These are phyloP conservation scores for Circinella minor DNA, from an alignment of 371 early-diverging fungal species.

Conservation along the genomic window DNA sequence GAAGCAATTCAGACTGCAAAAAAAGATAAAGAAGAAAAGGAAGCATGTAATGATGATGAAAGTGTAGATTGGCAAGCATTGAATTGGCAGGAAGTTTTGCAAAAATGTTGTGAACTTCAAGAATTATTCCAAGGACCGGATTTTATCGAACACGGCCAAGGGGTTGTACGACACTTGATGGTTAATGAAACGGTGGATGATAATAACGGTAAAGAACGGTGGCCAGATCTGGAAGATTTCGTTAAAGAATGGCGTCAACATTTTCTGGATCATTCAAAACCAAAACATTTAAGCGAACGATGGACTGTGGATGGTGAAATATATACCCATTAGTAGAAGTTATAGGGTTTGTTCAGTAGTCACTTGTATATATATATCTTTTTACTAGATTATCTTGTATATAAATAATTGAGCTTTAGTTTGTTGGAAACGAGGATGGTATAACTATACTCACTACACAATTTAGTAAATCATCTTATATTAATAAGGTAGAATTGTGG, in stretches of 20 bases:
- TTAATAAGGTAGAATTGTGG: too few species aligned
- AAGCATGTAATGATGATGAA: too few species aligned
- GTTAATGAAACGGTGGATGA: slow-evolving; percentile 2
- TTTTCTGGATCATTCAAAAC: slow-evolving; percentile 52
- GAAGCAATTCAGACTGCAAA: neutral
- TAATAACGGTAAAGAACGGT: slow-evolving; percentile 27
- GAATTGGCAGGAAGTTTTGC: slow-evolving; percentile 30
- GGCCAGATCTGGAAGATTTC: slow-evolving; percentile 44
- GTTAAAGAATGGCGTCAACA: slow-evolving; percentile 58
- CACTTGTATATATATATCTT: neutral
- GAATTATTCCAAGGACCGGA: slow-evolving; percentile 50
- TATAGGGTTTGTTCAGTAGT: too few species aligned
- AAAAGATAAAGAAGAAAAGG: too few species aligned
- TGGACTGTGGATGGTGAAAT: slow-evolving; percentile 54
- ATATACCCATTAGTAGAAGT: slow-evolving; percentile 24
- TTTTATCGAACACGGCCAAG: slow-evolving; percentile 56
- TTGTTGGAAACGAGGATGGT: too few species aligned
- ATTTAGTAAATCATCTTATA: too few species aligned
- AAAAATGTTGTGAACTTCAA: slow-evolving; percentile 37
- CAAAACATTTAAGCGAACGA: slow-evolving; percentile 43
- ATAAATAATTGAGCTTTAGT: too few species aligned
- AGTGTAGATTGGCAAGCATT: neutral
- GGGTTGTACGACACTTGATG: slow-evolving; percentile 42
- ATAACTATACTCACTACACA: too few species aligned
- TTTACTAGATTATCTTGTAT: too few species aligned